Percentiles rank a stretch among this genome's conserved stretches.
phyloP scores from a whole-genome alignment of 2,329 filamentous ascomycete genomes.

The Bertia moriformis region DNA sequence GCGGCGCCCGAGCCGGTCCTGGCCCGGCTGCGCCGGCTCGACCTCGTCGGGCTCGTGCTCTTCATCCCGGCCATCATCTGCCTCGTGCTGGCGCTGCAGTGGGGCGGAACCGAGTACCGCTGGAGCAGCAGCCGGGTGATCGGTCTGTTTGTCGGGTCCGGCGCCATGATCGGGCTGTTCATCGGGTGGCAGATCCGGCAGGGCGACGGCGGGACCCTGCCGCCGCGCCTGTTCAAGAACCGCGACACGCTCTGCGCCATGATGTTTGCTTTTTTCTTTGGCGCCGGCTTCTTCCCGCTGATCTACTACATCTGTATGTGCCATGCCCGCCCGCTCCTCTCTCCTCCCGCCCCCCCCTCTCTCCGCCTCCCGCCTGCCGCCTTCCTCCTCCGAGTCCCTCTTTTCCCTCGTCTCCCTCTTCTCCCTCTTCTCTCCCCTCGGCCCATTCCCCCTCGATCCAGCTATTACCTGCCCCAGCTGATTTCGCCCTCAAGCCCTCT shows the following conservation, averaged over 20 bases:
- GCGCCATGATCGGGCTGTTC: conserved; percentile 14
- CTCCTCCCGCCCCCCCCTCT: not conserved
- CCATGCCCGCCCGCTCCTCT: too few species aligned
- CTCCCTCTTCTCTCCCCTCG: not conserved
- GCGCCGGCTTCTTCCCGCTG: conserved; percentile 33
- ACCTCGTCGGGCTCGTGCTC: conserved; percentile 30
- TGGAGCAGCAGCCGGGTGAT: conserved; percentile 15
- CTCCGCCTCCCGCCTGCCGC: too few species aligned
- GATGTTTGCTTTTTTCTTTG: conserved; percentile 31
- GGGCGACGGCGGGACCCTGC: conserved; percentile 26
- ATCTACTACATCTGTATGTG: conserved; percentile 36
- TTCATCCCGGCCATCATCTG: conserved; percentile 35
- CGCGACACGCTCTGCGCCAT: conserved; percentile 23
- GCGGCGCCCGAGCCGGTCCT: conserved; percentile 14
- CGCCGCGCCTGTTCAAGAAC: conserved; percentile 27
- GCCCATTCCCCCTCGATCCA: too few species aligned
- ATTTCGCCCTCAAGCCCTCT: conserved; percentile 22
- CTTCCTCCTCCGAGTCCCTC: conserved; percentile 6
- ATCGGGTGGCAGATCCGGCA: conserved; percentile 22
- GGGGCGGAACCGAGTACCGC: conserved; percentile 17
- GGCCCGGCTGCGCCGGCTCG: conserved; percentile 26
- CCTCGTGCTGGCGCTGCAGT: conserved; percentile 34
- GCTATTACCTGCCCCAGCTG: not conserved
- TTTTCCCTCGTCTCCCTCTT: not conserved
- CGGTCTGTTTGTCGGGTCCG: conserved; percentile 17